Percentiles rank a stretch among this genome's conserved stretches.
Evolutionary conservation across 1,284 basidiomycete genomes (phyloP).

Genomic region (Puccinia polysora): DNA sequence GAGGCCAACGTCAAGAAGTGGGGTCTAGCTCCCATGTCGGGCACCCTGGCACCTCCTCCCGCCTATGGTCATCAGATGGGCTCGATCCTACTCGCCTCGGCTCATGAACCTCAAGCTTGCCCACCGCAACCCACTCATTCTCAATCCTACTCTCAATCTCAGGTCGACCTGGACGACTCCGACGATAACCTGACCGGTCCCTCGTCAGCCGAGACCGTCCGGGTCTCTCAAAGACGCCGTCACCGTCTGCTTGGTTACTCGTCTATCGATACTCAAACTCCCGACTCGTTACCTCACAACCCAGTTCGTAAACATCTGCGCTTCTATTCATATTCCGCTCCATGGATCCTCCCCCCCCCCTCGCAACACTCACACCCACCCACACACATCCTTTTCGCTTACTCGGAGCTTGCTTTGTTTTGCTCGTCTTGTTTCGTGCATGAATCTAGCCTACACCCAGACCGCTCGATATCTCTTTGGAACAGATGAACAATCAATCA

Average conservation of each 20-base stretch:
- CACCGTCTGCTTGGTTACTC: background rate
- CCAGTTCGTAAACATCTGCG: background rate
- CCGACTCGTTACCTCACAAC: constrained; percentile 17
- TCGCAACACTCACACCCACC: too few relatives aligned
- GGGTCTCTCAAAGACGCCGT: background rate
- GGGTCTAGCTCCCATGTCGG: constrained; percentile 89
- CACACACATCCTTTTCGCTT: too few relatives aligned
- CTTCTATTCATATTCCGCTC: too few relatives aligned
- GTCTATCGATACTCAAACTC: background rate
- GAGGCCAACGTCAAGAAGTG: constrained; percentile 98
- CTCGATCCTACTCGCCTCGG: constrained; percentile 70
- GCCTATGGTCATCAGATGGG: constrained; percentile 91
- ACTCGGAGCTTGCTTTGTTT: too few relatives aligned
- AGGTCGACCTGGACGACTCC: background rate
- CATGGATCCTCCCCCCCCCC: background rate
- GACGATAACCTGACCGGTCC: background rate
- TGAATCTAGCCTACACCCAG: constrained; percentile 16
- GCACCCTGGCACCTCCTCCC: constrained; percentile 88
- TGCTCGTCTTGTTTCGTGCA: background rate
- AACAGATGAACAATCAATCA: constrained; percentile 7
- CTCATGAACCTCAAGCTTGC: background rate
- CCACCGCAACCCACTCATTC: background rate
- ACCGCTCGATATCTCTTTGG: constrained; percentile 32
- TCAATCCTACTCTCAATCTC: background rate
- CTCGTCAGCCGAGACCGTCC: constrained; percentile 20